Evolutionary conservation across 2,329 filamentous ascomycete genomes (phyloP).

Genomic region (Paecilomyces dactylethromorphus): DNA sequence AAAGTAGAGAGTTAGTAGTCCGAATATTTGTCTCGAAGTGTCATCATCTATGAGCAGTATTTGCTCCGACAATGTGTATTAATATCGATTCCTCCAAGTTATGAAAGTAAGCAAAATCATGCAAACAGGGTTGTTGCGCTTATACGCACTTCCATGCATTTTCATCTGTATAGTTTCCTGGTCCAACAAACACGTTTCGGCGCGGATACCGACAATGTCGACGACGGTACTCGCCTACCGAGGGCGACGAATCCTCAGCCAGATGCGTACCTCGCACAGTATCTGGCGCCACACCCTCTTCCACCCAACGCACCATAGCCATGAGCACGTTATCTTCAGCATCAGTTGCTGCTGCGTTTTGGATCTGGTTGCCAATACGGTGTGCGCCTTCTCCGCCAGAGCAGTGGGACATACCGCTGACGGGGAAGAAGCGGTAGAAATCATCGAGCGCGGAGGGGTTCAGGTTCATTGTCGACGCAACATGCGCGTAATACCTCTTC

Average conservation of each 20-base stretch:
- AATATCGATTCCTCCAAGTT: no score
- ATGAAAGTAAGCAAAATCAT: no score
- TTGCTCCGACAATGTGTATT: no score
- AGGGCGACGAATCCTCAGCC: constrained; percentile 32
- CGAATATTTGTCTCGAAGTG: no score
- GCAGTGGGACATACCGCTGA: constrained; percentile 53
- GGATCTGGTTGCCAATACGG: constrained; percentile 30
- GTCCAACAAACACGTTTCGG: constrained; percentile 24
- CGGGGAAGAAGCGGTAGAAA: constrained; percentile 44
- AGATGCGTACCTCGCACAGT: constrained; percentile 40
- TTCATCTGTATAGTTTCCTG: constrained; percentile 26
- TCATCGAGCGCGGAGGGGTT: constrained; percentile 26
- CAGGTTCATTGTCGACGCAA: constrained; percentile 32
- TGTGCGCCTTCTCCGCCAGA: constrained; percentile 34
- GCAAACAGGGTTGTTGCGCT: neutral
- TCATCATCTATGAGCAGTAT: no score
- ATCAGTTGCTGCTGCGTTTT: constrained; percentile 15
- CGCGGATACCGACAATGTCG: constrained; percentile 40
- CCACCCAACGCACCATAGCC: constrained; percentile 43
- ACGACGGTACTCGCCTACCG: constrained; percentile 30
- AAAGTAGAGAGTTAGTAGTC: no score
- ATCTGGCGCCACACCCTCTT: constrained; percentile 11
- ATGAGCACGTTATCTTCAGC: constrained; percentile 42
- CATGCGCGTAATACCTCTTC: constrained; percentile 46
- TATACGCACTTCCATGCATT: constrained; percentile 27